Percentiles rank a stretch among this genome's conserved stretches.
Conservation (phyloP, 495 filamentous ascomycete species). For the Aspergillus ellipticus region DNA sequence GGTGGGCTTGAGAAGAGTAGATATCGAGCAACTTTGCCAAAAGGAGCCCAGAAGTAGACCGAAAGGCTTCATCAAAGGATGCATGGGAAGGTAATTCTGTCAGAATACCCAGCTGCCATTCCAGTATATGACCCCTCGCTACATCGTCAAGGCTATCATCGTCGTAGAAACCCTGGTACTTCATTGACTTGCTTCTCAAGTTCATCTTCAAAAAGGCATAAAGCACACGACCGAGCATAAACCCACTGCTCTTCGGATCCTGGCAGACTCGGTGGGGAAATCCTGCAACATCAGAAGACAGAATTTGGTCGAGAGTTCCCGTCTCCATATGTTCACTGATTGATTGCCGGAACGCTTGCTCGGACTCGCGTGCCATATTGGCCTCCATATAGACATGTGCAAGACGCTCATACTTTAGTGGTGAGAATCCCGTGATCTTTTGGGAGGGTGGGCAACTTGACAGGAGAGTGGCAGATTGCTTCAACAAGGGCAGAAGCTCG, state of each 20-base stretch:
- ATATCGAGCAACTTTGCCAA: slow-evolving; percentile 37
- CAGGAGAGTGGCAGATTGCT: slow-evolving; percentile 47
- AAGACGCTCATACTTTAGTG: slow-evolving; percentile 53
- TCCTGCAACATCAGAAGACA: slow-evolving; percentile 23
- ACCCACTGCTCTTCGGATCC: slow-evolving; percentile 35
- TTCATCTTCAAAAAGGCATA: slow-evolving; percentile 43
- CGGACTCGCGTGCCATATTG: slow-evolving; percentile 32
- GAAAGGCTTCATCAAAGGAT: slow-evolving; percentile 31
- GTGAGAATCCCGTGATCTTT: slow-evolving; percentile 43
- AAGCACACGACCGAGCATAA: slow-evolving; percentile 47
- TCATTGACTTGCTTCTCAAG: slow-evolving; percentile 28
- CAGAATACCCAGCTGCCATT: slow-evolving; percentile 51
- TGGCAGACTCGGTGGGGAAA: slow-evolving; percentile 25
- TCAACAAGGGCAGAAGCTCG: slow-evolving; percentile 41
- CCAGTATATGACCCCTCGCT: slow-evolving; percentile 48
- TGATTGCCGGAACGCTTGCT: slow-evolving; percentile 39
- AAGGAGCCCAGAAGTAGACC: slow-evolving; percentile 25
- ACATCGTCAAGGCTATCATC: slow-evolving; percentile 27
- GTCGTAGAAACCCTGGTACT: slow-evolving; percentile 41
- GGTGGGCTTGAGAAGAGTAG: slow-evolving; percentile 35
- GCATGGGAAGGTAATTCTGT: slow-evolving; percentile 28
- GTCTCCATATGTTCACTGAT: slow-evolving; percentile 44
- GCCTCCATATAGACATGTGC: slow-evolving; percentile 42
- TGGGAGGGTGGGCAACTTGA: slow-evolving; percentile 36
- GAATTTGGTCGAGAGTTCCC: slow-evolving; percentile 35